These are phyloP conservation scores for Venturia carpophila DNA, from an alignment of 2,329 filamentous ascomycete species.

Conservation along the genomic window DNA sequence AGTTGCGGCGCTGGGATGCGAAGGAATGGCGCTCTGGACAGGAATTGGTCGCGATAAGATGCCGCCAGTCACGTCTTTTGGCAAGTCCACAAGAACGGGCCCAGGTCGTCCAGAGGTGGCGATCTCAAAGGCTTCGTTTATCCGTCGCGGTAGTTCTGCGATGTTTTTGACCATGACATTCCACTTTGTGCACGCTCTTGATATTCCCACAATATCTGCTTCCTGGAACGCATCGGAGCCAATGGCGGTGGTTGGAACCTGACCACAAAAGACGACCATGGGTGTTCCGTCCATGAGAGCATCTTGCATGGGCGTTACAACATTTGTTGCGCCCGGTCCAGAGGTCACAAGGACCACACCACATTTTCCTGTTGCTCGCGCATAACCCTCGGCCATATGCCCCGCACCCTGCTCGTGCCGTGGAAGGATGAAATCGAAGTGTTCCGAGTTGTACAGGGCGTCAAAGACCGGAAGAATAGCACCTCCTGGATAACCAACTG, in stretches of 20 bases:
- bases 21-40: constrained; percentile 61
- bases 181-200: constrained; percentile 94
- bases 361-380: constrained; percentile 83
- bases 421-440: constrained; percentile 93
- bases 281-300: constrained; percentile 92
- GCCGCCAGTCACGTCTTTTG: constrained; percentile 90
- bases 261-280: constrained; percentile 90
- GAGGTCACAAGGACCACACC: constrained; percentile 96
- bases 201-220: constrained; percentile 89
- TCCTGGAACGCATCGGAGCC: constrained; percentile 97
- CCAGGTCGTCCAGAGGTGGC: constrained; percentile 89
- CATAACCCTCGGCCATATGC: constrained; percentile 98
- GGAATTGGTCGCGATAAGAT: constrained; percentile 80
- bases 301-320: constrained; percentile 93
- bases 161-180: constrained; percentile 97
- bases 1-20: constrained; percentile 78
- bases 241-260: constrained; percentile 84
- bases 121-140: constrained; percentile 98
- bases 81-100: constrained; percentile 89
- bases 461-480: constrained; percentile 97
- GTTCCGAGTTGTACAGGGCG: constrained; percentile 94
- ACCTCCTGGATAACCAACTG: constrained; percentile 73
- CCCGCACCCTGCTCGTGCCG: constrained; percentile 96
- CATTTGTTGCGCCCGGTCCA: constrained; percentile 91
- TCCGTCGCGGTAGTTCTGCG: constrained; percentile 82